Base-by-base conservation (phyloP, 129 eudicot species). In the Silybum marianum region DNA sequence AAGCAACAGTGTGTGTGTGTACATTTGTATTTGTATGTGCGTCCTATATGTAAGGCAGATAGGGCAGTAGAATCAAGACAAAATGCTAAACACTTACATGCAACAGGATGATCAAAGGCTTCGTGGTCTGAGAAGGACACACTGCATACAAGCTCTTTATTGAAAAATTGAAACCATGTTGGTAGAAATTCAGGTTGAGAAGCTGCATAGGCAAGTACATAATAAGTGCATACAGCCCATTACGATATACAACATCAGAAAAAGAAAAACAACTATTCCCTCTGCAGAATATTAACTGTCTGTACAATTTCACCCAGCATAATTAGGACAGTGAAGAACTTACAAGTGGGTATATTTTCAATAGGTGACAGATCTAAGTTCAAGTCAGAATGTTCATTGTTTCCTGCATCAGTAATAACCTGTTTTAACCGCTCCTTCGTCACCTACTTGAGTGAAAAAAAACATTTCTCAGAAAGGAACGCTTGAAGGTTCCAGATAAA, bases 61-160 rank as follows among this genome's bases (percentile, higher is more conserved):
- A 78, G 14, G 28, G 39, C 42, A 65, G 38, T 38, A 76, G 44
- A 60, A 74, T 9, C 42, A 75, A 24, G 36, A 0, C 8, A 11
- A 18, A 71, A 72, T 71, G 36, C 69, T 72, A 24, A 36, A 73
- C 38, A 48, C 95, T 85, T 87, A 95, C 99, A 95, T 58, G 99
- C 93, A 79, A 95, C 98, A 18, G 99, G 99, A 85, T 92, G 99
- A 78, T 95, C 99, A 88, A 95, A 92, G 39, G 99, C 92, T 88
- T 95, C 99, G 77, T 95, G 99, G 65, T 92, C 98, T 30, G 99
- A 91, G 87, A 95, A 95, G 38, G 99, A 92, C 65, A 86, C 97
- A 62, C 88, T 84, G 44, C 78, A 87, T 46, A 93, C 86, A 72
- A 95, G 93, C 92, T 92, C 98, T 84, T 91, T 87, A 78, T 95